phyloP scores from a whole-genome alignment of 768 basidiomycete species.

The Boletus rufocinnamomeus region DNA sequence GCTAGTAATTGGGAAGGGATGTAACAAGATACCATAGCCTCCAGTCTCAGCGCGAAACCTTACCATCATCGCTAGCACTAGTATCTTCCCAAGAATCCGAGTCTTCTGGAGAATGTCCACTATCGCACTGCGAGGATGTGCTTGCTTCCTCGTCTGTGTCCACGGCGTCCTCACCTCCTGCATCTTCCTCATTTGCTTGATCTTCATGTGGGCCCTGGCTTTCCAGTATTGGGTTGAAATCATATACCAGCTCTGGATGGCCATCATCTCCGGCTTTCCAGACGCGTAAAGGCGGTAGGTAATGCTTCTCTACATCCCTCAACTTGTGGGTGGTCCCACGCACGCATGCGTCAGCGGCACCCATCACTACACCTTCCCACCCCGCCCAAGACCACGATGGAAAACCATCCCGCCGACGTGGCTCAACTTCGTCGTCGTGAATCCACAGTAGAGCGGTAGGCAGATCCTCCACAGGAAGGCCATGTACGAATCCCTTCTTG shows the following conservation, averaged over 20 bases:
- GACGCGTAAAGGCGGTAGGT: neutral
- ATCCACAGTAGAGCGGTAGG: slow-evolving; percentile 3
- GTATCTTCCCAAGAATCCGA: slow-evolving; percentile 2
- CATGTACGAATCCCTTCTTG: neutral
- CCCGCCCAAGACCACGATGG: slow-evolving; percentile 9
- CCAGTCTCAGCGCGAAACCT: neutral
- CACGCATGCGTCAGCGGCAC: neutral
- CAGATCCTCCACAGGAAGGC: slow-evolving; percentile 5
- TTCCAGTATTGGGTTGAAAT: neutral
- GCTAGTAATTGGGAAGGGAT: neutral
- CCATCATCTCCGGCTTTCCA: neutral
- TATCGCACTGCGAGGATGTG: neutral
- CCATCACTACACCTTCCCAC: neutral
- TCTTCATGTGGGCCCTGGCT: neutral
- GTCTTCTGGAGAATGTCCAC: neutral
- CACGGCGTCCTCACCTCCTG: neutral
- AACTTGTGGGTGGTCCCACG: neutral
- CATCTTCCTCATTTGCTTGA: neutral
- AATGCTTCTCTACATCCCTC: neutral
- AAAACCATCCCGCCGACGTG: slow-evolving; percentile 1
- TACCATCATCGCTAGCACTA: neutral
- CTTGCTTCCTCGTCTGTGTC: neutral
- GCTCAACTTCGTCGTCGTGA: neutral
- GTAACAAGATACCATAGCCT: neutral
- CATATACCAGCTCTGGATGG: neutral